A percentile compares a stretch with the other conserved stretches of the same genome.
phyloP scores from a whole-genome alignment of 2,329 filamentous ascomycete genomes.

The Cercospora sp. region DNA sequence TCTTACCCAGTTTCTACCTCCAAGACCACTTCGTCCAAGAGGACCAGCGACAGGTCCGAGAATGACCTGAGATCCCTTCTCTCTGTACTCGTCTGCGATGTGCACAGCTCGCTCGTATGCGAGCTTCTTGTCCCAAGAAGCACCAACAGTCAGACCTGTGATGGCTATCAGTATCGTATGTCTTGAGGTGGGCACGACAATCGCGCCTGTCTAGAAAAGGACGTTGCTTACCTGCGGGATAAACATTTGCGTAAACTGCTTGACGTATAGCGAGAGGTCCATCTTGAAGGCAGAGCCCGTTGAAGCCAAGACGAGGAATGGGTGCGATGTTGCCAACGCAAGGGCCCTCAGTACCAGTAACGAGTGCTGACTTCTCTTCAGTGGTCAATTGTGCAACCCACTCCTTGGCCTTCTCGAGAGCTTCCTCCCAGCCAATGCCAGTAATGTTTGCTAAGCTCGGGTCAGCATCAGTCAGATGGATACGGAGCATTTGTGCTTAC shows the following conservation, averaged over 20 bases:
- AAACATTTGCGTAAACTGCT: slow-evolving; percentile 41
- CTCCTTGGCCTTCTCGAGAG: slow-evolving; percentile 44
- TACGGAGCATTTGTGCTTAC: slow-evolving; percentile 7
- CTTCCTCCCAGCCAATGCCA: slow-evolving; percentile 40
- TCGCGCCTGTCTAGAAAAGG: no score
- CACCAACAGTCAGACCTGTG: slow-evolving; percentile 39
- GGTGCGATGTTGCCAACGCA: slow-evolving; percentile 35
- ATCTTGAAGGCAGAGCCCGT: slow-evolving; percentile 42
- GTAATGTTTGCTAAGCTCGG: slow-evolving; percentile 23
- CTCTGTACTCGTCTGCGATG: slow-evolving; percentile 40
- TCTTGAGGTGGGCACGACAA: background rate
- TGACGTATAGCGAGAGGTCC: slow-evolving; percentile 68
- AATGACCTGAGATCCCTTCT: slow-evolving; percentile 37
- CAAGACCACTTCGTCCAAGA: slow-evolving; percentile 34
- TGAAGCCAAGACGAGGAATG: slow-evolving; percentile 43
- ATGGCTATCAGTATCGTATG: background rate
- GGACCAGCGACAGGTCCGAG: slow-evolving; percentile 39
- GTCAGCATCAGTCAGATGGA: background rate
- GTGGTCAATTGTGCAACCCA: slow-evolving; percentile 44
- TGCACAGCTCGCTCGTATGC: slow-evolving; percentile 38
- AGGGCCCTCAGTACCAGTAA: slow-evolving; percentile 31
- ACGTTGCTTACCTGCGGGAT: slow-evolving; percentile 33
- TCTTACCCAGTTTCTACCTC: slow-evolving; percentile 37
- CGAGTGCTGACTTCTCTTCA: slow-evolving; percentile 45
- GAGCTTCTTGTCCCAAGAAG: slow-evolving; percentile 44